Evolutionary conservation across 192 early-diverging fungal genomes (phyloP).

Genomic region (Coemansia umbellata): DNA sequence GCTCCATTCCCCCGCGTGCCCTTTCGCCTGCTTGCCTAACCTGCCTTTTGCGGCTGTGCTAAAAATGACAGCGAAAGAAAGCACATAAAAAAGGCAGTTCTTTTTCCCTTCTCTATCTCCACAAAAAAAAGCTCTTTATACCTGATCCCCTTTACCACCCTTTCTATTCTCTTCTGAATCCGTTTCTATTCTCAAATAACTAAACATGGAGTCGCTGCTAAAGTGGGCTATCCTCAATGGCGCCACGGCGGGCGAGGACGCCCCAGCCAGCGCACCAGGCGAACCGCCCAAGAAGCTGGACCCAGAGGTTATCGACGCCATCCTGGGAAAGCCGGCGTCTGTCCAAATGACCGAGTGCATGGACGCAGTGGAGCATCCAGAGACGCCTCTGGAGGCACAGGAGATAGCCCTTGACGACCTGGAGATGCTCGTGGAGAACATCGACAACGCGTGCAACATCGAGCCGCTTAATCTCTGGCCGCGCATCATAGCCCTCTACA

Average conservation of each 20-base stretch:
- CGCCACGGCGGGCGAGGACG: slow-evolving; percentile 69
- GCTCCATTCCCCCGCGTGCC: no score
- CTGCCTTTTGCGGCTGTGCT: no score
- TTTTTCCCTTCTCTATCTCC: slow-evolving; percentile 6
- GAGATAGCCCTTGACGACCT: slow-evolving; percentile 87
- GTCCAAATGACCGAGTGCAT: slow-evolving; percentile 84
- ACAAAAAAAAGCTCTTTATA: neutral
- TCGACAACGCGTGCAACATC: slow-evolving; percentile 90
- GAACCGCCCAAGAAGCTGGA: slow-evolving; percentile 54
- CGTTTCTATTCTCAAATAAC: neutral
- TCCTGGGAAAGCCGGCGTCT: slow-evolving; percentile 89
- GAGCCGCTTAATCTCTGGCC: slow-evolving; percentile 87
- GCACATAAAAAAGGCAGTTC: neutral
- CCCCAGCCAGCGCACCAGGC: slow-evolving; percentile 39
- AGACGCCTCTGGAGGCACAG: slow-evolving; percentile 60
- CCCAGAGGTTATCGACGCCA: slow-evolving; percentile 84
- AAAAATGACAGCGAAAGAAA: neutral
- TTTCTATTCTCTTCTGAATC: neutral
- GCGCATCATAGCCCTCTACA: slow-evolving; percentile 54
- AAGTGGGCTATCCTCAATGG: slow-evolving; percentile 78
- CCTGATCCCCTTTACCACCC: neutral
- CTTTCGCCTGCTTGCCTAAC: no score
- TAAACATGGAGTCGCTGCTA: slow-evolving; percentile 65
- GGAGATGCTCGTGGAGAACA: slow-evolving; percentile 82
- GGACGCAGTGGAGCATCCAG: slow-evolving; percentile 57